A percentile compares a stretch with the other conserved stretches of the same genome.
phyloP scores from a whole-genome alignment of 192 early-diverging fungal genomes.

The Entomortierella beljakovae region DNA sequence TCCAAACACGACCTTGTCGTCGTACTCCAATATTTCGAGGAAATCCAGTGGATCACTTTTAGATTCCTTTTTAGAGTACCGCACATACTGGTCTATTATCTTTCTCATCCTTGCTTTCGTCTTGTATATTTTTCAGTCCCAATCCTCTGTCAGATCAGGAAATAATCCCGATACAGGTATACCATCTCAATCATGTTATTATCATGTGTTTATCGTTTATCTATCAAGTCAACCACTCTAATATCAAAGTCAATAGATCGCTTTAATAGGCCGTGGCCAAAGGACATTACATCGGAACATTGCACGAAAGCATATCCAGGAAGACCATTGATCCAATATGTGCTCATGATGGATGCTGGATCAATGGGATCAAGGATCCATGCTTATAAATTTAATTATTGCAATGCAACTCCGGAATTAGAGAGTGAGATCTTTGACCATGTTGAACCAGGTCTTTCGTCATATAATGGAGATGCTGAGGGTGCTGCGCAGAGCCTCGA shows the following conservation, averaged over 20 bases:
- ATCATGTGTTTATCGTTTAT: neutral
- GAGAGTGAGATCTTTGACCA: slow-evolving; percentile 93
- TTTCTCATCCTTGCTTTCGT: neutral
- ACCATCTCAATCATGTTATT: neutral
- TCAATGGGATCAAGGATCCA: slow-evolving; percentile 98
- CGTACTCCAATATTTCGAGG: no score
- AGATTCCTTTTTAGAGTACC: slow-evolving; percentile 1
- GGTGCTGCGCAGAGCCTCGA: slow-evolving; percentile 88
- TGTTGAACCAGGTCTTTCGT: slow-evolving; percentile 88
- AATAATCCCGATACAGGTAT: neutral
- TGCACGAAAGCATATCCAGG: slow-evolving; percentile 72
- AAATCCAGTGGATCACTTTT: no score
- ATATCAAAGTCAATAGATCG: neutral
- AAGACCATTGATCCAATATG: slow-evolving; percentile 87
- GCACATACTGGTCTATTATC: slow-evolving; percentile 13
- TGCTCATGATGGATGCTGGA: slow-evolving; percentile 97
- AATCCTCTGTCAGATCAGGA: neutral
- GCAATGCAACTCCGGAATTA: slow-evolving; percentile 82
- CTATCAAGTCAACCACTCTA: neutral
- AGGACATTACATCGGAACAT: slow-evolving; percentile 62
- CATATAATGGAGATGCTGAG: slow-evolving; percentile 74
- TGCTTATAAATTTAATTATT: slow-evolving; percentile 96
- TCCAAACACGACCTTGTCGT: no score
- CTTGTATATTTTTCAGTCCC: neutral
- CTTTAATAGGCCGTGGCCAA: slow-evolving; percentile 28